Base-by-base conservation (phyloP, 2,329 filamentous ascomycete genomes). In the Colletotrichum magnum region DNA sequence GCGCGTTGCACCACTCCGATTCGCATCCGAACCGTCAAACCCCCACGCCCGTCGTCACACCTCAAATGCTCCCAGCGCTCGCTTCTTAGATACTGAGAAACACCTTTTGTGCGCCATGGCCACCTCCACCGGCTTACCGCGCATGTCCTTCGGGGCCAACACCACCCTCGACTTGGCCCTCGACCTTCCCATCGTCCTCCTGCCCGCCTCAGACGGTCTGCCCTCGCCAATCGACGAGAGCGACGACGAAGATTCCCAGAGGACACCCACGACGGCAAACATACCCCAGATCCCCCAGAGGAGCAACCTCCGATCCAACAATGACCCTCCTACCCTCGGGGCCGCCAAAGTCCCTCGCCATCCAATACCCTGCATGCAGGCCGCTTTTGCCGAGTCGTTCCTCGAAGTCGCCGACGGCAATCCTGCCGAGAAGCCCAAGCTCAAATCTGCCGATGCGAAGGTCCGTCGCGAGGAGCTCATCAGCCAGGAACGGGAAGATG, bases 311-410 rank as follows among this genome's bases (percentile, higher is more conserved):
- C 71, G 71, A 50, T 47, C 26, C 51, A 54, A 52, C 50, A 69
- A 66, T 51, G 64, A 71, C 47, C 58, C 66, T 18, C 28, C 70
- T 12, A 39, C 66, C 13, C 28, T 58, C n/a, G 54, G 48, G 43
- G 54, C 43, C 24, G 63, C 71, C 39, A 70, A 65, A 28, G 78
- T 82, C 21, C 84, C 84, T 12, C 75, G 78, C 32, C 94, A 97
- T 77, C 94, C 94, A 6, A 91, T 96, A 59, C 83, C 88, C 16
- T 87, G 88, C 36, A 93, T 96, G 89, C 94, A 96, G 78, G 89
- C 87, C 71, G 93, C 94, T 70, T 96, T 97, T 77, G 90, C 93
- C 74, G 94, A 96, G 80, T 95, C 93, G 2, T 89, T 96, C 73
- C 83, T 89, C 66, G 94, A 96, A 76, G 91, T 91, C 41, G 89